Percentiles rank a stretch among this genome's conserved stretches.
Evolutionary conservation across 1,284 basidiomycete genomes (phyloP).

Genomic region (Fomitopsis betulina): DNA sequence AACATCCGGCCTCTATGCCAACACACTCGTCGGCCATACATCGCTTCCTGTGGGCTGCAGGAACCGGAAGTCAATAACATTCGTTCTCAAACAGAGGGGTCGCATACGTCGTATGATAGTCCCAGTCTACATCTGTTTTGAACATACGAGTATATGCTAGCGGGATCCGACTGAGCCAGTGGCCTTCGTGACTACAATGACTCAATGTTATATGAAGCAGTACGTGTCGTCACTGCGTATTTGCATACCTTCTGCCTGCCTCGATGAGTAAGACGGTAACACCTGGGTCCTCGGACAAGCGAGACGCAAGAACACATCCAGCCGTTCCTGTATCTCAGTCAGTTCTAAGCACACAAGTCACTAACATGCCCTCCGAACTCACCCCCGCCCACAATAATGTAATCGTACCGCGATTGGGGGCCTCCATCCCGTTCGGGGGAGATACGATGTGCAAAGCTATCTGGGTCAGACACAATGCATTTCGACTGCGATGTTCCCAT

Average conservation of each 20-base stretch:
- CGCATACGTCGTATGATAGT: slow-evolving; percentile 13
- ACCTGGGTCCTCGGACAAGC: slow-evolving; percentile 17
- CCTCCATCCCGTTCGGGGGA: no score
- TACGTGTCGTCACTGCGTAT: neutral
- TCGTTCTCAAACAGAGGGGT: no score
- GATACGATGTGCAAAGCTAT: no score
- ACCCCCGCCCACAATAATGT: no score
- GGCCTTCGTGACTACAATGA: slow-evolving; percentile 9
- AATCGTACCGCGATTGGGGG: no score
- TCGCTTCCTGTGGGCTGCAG: slow-evolving; percentile 16
- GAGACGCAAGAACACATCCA: slow-evolving; percentile 19
- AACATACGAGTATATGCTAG: slow-evolving; percentile 12
- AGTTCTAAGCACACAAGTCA: no score
- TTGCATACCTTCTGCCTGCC: slow-evolving; percentile 12
- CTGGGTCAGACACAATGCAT: no score
- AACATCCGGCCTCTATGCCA: slow-evolving; percentile 16
- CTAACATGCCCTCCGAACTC: no score
- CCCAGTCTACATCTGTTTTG: slow-evolving; percentile 9
- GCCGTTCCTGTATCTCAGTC: no score
- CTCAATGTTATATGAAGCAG: neutral
- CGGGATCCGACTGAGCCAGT: slow-evolving; percentile 13
- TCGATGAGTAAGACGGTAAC: slow-evolving; percentile 18
- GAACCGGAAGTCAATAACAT: neutral
- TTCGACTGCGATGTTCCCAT: no score
- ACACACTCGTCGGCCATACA: neutral